These are phyloP conservation scores for Yarrowia sp. DNA, from an alignment of 805 yeast species.

Conservation along the genomic window DNA sequence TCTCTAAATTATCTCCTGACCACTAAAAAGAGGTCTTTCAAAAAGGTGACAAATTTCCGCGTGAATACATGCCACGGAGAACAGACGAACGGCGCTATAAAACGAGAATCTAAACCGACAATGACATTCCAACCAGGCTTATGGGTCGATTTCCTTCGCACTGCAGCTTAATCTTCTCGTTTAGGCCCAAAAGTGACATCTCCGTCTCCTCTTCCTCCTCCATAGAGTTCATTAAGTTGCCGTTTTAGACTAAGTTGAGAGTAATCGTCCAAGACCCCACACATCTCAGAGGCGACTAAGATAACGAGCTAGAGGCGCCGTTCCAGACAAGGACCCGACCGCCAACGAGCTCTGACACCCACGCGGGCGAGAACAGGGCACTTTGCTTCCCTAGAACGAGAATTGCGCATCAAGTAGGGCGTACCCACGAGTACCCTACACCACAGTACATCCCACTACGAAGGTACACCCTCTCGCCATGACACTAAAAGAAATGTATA, in stretches of 20 bases:
- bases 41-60: too few species aligned
- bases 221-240: conserved; percentile 13
- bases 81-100: too few species aligned
- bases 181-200: neutral
- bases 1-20: conserved; percentile 1
- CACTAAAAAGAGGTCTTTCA: neutral
- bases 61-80: too few species aligned
- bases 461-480: neutral
- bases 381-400: neutral
- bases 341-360: conserved; percentile 13
- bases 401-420: too few species aligned
- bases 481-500: conserved; percentile 11
- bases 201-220: neutral
- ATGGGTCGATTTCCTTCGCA: neutral
- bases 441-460: too few species aligned
- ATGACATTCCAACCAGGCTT: neutral
- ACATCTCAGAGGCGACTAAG: conserved; percentile 23
- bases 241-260: conserved; percentile 18
- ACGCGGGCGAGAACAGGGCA: neutral
- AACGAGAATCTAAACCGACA: too few species aligned
- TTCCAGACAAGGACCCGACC: conserved; percentile 21
- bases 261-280: conserved; percentile 11
- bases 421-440: too few species aligned
- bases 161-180: neutral
- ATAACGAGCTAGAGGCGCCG: conserved; percentile 5